Conservation (phyloP, 305 asterid genomes). For the Rubia peregrina region DNA sequence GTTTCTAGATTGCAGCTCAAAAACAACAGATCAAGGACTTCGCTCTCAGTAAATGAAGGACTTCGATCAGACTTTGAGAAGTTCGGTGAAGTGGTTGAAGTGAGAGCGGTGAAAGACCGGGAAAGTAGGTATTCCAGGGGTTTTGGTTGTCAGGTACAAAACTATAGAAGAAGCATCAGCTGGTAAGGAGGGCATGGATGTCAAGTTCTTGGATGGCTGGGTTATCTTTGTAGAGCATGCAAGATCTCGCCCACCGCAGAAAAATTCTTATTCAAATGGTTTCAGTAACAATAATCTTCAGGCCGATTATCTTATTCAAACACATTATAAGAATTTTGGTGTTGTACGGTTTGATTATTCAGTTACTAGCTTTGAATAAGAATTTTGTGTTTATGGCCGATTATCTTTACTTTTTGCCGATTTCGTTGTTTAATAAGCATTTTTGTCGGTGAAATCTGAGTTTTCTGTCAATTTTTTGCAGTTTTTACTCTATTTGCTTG, state of each 20-base stretch:
- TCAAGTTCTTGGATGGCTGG: slow-evolving; percentile 88
- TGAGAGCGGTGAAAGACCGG: slow-evolving; percentile 74
- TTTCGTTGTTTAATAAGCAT: no score
- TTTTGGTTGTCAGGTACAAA: slow-evolving; percentile 68
- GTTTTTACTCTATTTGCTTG: no score
- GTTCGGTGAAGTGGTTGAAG: slow-evolving; percentile 69
- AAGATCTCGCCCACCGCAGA: slow-evolving; percentile 30
- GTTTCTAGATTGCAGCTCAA: no score
- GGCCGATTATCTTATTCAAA: no score
- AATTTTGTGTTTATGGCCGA: no score
- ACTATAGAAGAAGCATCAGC: slow-evolving; percentile 57
- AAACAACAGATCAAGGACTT: no score
- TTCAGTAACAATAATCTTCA: not conserved
- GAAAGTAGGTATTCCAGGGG: slow-evolving; percentile 77
- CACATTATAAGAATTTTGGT: no score
- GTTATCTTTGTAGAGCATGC: slow-evolving; percentile 86
- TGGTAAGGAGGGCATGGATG: slow-evolving; percentile 85
- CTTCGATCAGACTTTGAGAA: slow-evolving; percentile 65
- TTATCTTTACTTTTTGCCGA: no score
- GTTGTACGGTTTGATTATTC: no score
- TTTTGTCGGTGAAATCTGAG: no score
- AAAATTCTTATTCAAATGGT: slow-evolving; percentile 10
- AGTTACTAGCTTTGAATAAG: no score
- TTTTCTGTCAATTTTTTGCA: no score
- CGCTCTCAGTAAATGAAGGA: slow-evolving; percentile 76